Evolutionary conservation across 2,329 filamentous ascomycete species (phyloP).

Genomic region (Capronia americana): DNA sequence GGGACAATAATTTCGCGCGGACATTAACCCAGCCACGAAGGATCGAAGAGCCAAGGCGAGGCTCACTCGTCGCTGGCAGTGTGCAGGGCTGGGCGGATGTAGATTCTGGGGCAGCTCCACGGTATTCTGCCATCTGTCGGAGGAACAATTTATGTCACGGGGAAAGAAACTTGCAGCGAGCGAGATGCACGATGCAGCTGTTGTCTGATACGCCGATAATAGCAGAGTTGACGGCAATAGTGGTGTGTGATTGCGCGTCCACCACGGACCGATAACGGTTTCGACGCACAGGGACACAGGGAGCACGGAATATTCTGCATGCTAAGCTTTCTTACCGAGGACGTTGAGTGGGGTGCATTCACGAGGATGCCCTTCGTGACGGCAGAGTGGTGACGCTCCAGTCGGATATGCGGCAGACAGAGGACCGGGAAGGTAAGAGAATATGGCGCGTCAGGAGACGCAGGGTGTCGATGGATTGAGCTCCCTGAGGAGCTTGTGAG

Average conservation of each 20-base stretch:
- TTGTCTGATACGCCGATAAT: background rate
- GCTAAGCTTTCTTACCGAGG: constrained; percentile 24
- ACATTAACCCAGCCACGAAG: constrained; percentile 15
- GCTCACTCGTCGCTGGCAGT: constrained; percentile 20
- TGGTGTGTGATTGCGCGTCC: constrained; percentile 15
- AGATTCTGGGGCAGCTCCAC: background rate
- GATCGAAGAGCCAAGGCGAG: constrained; percentile 16
- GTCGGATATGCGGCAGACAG: constrained; percentile 10
- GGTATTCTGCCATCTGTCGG: background rate
- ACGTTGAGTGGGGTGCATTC: background rate
- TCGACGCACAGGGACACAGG: background rate
- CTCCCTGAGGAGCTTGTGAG: background rate
- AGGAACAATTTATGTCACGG: background rate
- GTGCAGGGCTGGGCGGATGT: background rate
- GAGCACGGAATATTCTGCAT: background rate
- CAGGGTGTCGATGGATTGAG: background rate
- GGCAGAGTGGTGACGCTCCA: background rate
- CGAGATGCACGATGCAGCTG: background rate
- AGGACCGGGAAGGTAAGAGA: background rate
- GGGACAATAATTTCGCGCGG: constrained; percentile 1
- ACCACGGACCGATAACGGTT: background rate
- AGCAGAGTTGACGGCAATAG: background rate
- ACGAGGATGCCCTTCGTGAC: background rate
- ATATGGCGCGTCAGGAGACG: constrained; percentile 4
- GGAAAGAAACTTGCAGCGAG: background rate